Evolutionary conservation across 1,284 basidiomycete genomes (phyloP).

Genomic region (Peniophora sp.): DNA sequence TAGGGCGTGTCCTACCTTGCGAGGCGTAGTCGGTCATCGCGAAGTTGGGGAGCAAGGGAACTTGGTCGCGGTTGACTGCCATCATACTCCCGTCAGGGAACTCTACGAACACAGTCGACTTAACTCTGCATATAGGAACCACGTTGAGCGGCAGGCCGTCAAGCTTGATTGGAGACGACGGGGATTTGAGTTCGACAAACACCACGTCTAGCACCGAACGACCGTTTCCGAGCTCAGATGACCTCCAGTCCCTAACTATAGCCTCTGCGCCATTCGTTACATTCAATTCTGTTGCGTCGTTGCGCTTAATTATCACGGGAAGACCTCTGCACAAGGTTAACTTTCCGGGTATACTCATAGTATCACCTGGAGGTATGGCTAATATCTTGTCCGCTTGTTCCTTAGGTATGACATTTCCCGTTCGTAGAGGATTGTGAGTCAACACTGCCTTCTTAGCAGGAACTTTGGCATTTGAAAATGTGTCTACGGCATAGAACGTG

Average conservation of each 20-base stretch:
- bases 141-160: slow-evolving; percentile 28
- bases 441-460: not conserved
- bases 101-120: slow-evolving; percentile 8
- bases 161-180: slow-evolving; percentile 21
- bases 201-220: slow-evolving; percentile 21
- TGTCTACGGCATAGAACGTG: slow-evolving; percentile 23
- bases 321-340: slow-evolving; percentile 28
- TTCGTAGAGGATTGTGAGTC: slow-evolving; percentile 2
- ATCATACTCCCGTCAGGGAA: slow-evolving; percentile 20
- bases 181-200: slow-evolving; percentile 26
- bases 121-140: slow-evolving; percentile 21
- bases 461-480: slow-evolving; percentile 1
- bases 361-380: slow-evolving; percentile 14
- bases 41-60: slow-evolving; percentile 29
- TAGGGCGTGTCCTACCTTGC: slow-evolving; percentile 27
- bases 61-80: slow-evolving; percentile 21
- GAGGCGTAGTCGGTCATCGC: slow-evolving; percentile 33
- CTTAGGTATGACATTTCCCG: too few species aligned
- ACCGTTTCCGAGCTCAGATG: slow-evolving; percentile 3
- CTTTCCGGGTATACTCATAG: slow-evolving; percentile 19
- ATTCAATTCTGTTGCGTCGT: slow-evolving; percentile 27
- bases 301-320: slow-evolving; percentile 30
- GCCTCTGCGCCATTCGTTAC: slow-evolving; percentile 35
- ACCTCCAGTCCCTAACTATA: slow-evolving; percentile 24
- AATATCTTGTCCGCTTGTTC: slow-evolving; percentile 19